These are phyloP conservation scores for Hansenula sp. DNA, from an alignment of 1,139 yeast genomes.

Conservation along the genomic window DNA sequence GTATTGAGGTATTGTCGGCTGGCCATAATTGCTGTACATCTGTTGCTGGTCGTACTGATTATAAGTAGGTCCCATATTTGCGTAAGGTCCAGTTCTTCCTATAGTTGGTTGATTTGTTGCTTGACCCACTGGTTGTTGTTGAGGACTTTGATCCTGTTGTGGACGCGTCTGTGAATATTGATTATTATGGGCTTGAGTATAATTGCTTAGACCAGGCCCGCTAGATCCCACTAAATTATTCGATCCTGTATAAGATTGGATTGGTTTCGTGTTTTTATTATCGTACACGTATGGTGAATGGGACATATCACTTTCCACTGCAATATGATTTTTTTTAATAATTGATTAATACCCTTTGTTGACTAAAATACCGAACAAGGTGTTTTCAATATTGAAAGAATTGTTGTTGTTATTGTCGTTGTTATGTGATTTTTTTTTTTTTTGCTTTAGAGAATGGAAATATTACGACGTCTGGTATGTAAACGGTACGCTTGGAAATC, in stretches of 20 bases:
- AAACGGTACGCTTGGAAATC: conserved; percentile 1
- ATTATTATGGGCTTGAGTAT: neutral
- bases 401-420: neutral
- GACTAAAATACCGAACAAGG: too few relatives aligned
- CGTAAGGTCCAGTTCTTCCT: neutral
- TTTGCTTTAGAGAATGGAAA: neutral
- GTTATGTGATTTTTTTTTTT: neutral
- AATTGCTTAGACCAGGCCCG: neutral
- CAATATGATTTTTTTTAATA: too few relatives aligned
- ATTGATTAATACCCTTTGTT: too few relatives aligned
- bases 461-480: conserved; percentile 1
- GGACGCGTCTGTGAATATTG: neutral
- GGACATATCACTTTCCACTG: conserved; percentile 11
- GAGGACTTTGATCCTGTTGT: conserved; percentile 5
- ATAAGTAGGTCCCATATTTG: neutral
- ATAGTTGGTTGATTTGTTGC: conserved; percentile 3
- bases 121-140: conserved; percentile 3
- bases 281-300: conserved; percentile 13
- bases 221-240: neutral
- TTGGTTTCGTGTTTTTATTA: conserved; percentile 6
- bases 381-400: neutral
- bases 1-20: conserved; percentile 2
- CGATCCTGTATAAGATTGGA: conserved; percentile 3
- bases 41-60: conserved; percentile 5
- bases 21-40: neutral